A percentile compares a stretch with the other conserved stretches of the same genome.
phyloP scores from a whole-genome alignment of 2,329 filamentous ascomycete species.

The Cladophialophora yegresii region DNA sequence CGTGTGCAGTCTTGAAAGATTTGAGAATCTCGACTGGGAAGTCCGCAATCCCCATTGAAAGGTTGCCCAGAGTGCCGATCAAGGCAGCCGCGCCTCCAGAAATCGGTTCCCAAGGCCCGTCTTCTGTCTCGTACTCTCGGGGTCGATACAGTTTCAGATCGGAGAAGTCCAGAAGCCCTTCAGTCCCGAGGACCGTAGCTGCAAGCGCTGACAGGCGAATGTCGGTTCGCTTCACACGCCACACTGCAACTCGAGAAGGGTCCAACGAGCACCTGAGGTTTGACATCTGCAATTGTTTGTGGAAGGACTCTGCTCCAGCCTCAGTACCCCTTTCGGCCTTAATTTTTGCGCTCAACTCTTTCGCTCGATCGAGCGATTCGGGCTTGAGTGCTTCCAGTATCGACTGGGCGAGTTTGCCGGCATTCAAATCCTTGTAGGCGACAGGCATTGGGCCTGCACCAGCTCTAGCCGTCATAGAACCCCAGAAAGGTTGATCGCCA shows the following conservation, averaged over 20 bases:
- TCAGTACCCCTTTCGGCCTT: conserved; percentile 65
- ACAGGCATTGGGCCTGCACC: conserved; percentile 72
- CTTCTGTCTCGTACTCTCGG: conserved; percentile 73
- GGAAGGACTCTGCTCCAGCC: conserved; percentile 67
- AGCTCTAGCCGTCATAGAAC: conserved; percentile 70
- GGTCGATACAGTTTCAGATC: conserved; percentile 68
- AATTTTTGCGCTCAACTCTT: conserved; percentile 64
- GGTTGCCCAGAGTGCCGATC: conserved; percentile 76
- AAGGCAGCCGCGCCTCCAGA: conserved; percentile 75
- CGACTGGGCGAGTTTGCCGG: conserved; percentile 65
- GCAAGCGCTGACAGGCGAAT: conserved; percentile 71
- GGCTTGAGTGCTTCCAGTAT: conserved; percentile 63
- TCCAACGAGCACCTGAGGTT: conserved; percentile 69
- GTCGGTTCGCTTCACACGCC: conserved; percentile 70
- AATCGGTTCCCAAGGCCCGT: conserved; percentile 77
- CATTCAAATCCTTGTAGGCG: conserved; percentile 67
- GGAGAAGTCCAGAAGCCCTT: conserved; percentile 65
- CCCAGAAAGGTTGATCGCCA: conserved; percentile 83
- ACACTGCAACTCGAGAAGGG: conserved; percentile 69
- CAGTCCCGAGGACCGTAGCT: conserved; percentile 67
- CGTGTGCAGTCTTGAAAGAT: conserved; percentile 38
- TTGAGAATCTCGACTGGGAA: conserved; percentile 60
- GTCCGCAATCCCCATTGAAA: conserved; percentile 81
- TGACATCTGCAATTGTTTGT: conserved; percentile 67
- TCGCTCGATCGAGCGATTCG: conserved; percentile 59